Conservation (phyloP, 176 grass and related monocot genomes). For the Avena atlantica region DNA sequence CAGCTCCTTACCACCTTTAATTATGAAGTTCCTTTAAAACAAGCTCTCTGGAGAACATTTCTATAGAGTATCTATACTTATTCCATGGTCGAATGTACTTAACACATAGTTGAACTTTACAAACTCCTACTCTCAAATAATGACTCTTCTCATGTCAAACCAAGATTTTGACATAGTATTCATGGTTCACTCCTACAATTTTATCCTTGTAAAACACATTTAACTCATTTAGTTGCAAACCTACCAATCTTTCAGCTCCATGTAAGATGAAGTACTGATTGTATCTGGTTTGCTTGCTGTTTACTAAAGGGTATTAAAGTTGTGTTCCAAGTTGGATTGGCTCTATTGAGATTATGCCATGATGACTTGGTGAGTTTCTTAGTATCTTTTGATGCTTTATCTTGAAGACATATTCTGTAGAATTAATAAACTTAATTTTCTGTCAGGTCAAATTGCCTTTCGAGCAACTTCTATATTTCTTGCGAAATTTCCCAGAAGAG, state of each 20-base stretch:
- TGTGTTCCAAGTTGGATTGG: constrained; percentile 90
- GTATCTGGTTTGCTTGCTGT: constrained; percentile 29
- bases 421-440: constrained; percentile 22
- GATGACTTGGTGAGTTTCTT: constrained; percentile 78
- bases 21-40: background rate
- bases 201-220: background rate
- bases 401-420: constrained; percentile 30
- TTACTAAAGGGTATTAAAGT: constrained; percentile 84
- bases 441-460: constrained; percentile 90
- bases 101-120: constrained; percentile 17
- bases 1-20: background rate
- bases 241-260: background rate
- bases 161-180: background rate
- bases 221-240: background rate
- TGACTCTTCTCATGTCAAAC: background rate
- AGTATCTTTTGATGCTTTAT: constrained; percentile 17
- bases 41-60: background rate
- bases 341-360: constrained; percentile 84
- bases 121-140: background rate
- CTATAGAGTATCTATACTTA: background rate
- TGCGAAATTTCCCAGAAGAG: constrained; percentile 88
- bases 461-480: constrained; percentile 74
- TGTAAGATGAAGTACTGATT: background rate
- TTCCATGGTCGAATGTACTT: background rate
- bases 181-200: constrained; percentile 6